A percentile compares a stretch with the other conserved stretches of the same genome.
phyloP scores from a whole-genome alignment of 768 basidiomycete genomes.

The Kwoniella pini region DNA sequence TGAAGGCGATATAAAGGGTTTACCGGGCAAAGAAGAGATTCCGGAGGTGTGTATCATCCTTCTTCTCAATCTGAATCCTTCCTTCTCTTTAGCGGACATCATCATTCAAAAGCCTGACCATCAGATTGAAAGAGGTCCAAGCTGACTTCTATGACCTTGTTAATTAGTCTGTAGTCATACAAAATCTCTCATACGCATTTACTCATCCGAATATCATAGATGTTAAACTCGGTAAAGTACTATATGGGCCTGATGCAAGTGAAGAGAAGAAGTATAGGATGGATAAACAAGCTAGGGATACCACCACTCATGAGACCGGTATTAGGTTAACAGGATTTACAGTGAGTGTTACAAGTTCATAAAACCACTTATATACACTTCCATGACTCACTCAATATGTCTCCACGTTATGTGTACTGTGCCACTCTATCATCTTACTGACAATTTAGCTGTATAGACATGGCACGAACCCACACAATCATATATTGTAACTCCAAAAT shows the following conservation, averaged over 20 bases:
- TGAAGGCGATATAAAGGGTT: constrained; percentile 16
- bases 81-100: no score
- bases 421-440: no score
- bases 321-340: constrained; percentile 86
- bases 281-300: constrained; percentile 67
- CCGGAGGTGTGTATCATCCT: constrained; percentile 35
- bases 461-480: constrained; percentile 64
- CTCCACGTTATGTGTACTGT: no score
- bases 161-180: constrained; percentile 81
- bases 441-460: constrained; percentile 60
- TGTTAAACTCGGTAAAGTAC: constrained; percentile 84
- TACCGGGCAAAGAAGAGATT: constrained; percentile 19
- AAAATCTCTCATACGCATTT: constrained; percentile 77
- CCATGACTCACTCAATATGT: no score
- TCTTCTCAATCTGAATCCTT: no score
- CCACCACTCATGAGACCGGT: constrained; percentile 76
- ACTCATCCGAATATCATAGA: constrained; percentile 82
- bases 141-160: no score
- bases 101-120: no score
- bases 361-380: no score
- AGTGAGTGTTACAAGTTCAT: constrained; percentile 60
- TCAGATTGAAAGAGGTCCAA: no score
- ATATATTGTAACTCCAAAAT: constrained; percentile 64
- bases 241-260: constrained; percentile 69
- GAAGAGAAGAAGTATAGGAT: constrained; percentile 78